These are phyloP conservation scores for Paecilomyces dactylethromorphus DNA, from an alignment of 2,329 filamentous ascomycete species.

Conservation along the genomic window DNA sequence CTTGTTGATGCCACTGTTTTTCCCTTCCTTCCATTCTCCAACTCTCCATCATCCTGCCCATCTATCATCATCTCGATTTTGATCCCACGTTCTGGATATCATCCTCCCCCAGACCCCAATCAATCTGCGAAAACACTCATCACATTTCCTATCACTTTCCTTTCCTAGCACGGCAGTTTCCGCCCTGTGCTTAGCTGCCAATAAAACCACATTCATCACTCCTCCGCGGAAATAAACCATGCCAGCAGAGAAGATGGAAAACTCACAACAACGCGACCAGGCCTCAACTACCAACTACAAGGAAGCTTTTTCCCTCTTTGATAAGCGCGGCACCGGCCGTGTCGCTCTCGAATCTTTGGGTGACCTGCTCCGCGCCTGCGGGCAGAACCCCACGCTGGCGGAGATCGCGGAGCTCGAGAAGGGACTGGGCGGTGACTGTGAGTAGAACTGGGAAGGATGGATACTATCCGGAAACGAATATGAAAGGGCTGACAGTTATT, in stretches of 20 bases:
- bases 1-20: neutral
- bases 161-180: neutral
- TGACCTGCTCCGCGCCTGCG: constrained; percentile 90
- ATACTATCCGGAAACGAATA: neutral
- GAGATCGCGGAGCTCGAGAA: constrained; percentile 93
- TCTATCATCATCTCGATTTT: neutral
- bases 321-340: constrained; percentile 96
- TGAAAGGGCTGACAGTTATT: constrained; percentile 7
- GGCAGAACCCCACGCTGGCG: constrained; percentile 91
- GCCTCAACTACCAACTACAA: constrained; percentile 93
- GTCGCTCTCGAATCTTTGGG: constrained; percentile 81
- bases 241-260: constrained; percentile 13
- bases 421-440: constrained; percentile 83
- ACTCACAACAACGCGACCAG: constrained; percentile 36
- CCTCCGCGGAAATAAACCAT: constrained; percentile 16
- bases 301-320: constrained; percentile 98
- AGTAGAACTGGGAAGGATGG: constrained; percentile 35
- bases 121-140: neutral
- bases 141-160: neutral
- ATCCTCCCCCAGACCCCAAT: neutral
- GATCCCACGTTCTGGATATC: neutral
- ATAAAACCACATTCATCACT: neutral
- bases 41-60: constrained; percentile 1
- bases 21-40: neutral
- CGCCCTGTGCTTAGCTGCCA: neutral